Conservation (phyloP, 2,329 filamentous ascomycete genomes). For the Cladosporium phlei region DNA sequence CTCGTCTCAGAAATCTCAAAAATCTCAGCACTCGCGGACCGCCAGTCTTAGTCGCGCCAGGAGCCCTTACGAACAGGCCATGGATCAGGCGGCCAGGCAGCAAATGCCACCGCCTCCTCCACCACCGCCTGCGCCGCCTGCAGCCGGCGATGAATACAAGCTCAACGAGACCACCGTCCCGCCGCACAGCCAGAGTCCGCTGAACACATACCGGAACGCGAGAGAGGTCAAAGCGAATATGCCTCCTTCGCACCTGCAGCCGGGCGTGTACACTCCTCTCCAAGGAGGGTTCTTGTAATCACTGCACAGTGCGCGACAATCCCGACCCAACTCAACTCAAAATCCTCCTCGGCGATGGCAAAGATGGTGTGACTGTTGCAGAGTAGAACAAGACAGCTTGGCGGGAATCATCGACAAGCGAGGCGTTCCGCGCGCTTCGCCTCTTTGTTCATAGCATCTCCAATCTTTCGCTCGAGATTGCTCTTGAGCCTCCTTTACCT, state of each 20-base stretch:
- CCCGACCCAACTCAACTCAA: too few relatives aligned
- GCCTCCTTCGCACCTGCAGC: constrained; percentile 43
- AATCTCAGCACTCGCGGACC: constrained; percentile 16
- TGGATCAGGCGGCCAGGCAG: constrained; percentile 25
- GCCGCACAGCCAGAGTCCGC: constrained; percentile 29
- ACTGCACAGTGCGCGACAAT: too few relatives aligned
- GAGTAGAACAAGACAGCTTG: too few relatives aligned
- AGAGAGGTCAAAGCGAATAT: constrained; percentile 48
- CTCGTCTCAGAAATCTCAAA: constrained; percentile 16
- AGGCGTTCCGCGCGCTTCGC: too few relatives aligned
- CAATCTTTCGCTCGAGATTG: too few relatives aligned
- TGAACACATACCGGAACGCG: constrained; percentile 33
- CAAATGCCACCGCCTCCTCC: constrained; percentile 28
- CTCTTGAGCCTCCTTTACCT: too few relatives aligned
- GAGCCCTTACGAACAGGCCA: constrained; percentile 30
- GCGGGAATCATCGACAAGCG: too few relatives aligned
- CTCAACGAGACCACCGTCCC: constrained; percentile 39
- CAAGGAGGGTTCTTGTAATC: constrained; percentile 28
- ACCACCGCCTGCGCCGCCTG: constrained; percentile 34
- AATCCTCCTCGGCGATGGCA: too few relatives aligned
- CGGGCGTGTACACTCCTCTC: constrained; percentile 34
- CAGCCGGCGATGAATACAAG: constrained; percentile 19
- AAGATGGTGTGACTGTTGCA: too few relatives aligned
- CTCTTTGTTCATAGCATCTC: too few relatives aligned
- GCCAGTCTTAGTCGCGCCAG: constrained; percentile 23